Percentiles rank a stretch among this genome's conserved stretches.
phyloP scores from a whole-genome alignment of 1,139 yeast genomes.

The Hansenula lynferdii region DNA sequence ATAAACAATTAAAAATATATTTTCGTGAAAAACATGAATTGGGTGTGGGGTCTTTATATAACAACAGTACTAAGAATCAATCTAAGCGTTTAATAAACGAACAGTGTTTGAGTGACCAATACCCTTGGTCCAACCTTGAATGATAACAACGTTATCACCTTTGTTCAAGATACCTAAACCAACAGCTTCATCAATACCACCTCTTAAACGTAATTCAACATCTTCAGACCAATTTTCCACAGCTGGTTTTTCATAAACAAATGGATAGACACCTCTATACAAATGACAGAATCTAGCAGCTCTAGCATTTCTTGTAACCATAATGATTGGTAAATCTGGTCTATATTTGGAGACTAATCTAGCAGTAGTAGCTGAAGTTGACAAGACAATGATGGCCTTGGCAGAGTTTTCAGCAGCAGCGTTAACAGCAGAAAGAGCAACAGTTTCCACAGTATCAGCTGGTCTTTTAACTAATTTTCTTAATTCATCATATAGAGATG shows the following conservation, averaged over 20 bases:
- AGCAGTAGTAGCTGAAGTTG: slow-evolving; percentile 93
- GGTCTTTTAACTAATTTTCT: slow-evolving; percentile 85
- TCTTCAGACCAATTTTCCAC: slow-evolving; percentile 93
- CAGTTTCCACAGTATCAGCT: slow-evolving; percentile 92
- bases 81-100: slow-evolving; percentile 53
- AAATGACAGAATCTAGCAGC: slow-evolving; percentile 95
- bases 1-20: neutral
- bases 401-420: slow-evolving; percentile 96
- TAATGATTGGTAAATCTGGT: slow-evolving; percentile 95
- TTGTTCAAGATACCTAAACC: slow-evolving; percentile 78
- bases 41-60: neutral
- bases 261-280: slow-evolving; percentile 98
- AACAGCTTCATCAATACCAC: slow-evolving; percentile 90
- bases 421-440: slow-evolving; percentile 95
- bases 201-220: slow-evolving; percentile 90
- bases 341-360: slow-evolving; percentile 96
- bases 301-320: slow-evolving; percentile 94
- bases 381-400: slow-evolving; percentile 92
- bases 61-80: neutral
- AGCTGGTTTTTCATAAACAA: slow-evolving; percentile 65
- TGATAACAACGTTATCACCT: slow-evolving; percentile 90
- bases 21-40: neutral
- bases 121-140: slow-evolving; percentile 99
- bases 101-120: slow-evolving; percentile 98
- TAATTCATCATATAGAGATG: slow-evolving; percentile 81